phyloP scores from a whole-genome alignment of 257 asterid genomes.

The Lycium barbarum region DNA sequence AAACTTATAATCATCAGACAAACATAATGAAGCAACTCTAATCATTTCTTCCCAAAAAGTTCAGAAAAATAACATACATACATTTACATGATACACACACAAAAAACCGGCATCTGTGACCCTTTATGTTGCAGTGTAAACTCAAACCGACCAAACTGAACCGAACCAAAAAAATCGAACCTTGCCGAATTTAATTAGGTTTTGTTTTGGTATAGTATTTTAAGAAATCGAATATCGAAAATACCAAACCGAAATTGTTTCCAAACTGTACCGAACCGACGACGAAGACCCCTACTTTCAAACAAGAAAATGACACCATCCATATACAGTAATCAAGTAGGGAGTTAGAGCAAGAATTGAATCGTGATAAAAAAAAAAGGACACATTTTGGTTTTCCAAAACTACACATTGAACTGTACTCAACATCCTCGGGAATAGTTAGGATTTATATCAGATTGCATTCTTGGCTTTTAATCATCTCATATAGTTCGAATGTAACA shows the following conservation, averaged over 20 bases:
- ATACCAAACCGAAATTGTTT: neutral
- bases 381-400: neutral
- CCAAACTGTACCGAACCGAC: neutral
- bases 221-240: neutral
- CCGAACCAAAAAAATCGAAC: too few species aligned
- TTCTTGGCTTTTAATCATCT: constrained; percentile 5
- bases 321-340: neutral
- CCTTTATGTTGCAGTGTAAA: too few species aligned
- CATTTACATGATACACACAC: neutral
- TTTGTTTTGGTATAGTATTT: too few species aligned
- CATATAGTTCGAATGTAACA: neutral
- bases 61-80: too few species aligned
- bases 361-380: neutral
- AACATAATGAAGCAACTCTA: neutral
- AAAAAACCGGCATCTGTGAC: too few species aligned
- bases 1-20: neutral
- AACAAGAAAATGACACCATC: constrained; percentile 2
- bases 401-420: neutral
- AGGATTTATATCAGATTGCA: neutral
- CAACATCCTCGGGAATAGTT: constrained; percentile 4
- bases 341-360: constrained; percentile 23
- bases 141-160: too few species aligned
- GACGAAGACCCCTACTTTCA: neutral
- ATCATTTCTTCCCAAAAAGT: neutral
- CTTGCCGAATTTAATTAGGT: too few species aligned